These are phyloP conservation scores for Suhomyces ambrosiae DNA, from an alignment of 1,139 yeast species.

Conservation along the genomic window DNA sequence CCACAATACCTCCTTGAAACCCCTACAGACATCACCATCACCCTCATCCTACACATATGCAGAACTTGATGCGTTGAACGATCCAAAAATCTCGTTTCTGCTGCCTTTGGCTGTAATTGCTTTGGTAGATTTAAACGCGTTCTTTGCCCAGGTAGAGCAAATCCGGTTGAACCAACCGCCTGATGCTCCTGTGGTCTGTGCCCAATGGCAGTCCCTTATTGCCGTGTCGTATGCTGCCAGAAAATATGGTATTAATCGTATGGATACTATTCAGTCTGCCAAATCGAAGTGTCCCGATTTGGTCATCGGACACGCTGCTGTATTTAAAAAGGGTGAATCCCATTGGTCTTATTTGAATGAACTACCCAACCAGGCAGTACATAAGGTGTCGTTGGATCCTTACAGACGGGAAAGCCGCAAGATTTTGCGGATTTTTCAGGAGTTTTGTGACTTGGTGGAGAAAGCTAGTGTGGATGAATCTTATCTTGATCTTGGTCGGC, in stretches of 20 bases:
- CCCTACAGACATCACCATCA: constrained; percentile 4
- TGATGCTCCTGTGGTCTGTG: constrained; percentile 87
- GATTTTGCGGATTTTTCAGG: constrained; percentile 62
- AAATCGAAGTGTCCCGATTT: constrained; percentile 71
- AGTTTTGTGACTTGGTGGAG: constrained; percentile 67
- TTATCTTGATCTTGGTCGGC: constrained; percentile 74
- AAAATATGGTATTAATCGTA: constrained; percentile 74
- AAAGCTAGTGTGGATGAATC: constrained; percentile 97
- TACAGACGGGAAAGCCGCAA: constrained; percentile 86
- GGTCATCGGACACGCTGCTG: constrained; percentile 89
- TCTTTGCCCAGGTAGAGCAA: constrained; percentile 93
- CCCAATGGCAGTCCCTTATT: constrained; percentile 87
- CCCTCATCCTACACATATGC: constrained; percentile 32
- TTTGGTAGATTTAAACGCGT: constrained; percentile 90
- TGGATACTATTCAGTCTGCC: constrained; percentile 73
- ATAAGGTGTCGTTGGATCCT: constrained; percentile 90
- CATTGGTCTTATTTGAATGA: constrained; percentile 68
- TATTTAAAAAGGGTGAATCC: constrained; percentile 82
- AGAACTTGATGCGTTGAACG: constrained; percentile 51
- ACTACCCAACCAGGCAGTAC: constrained; percentile 48
- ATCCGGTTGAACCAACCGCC: constrained; percentile 63
- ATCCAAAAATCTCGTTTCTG: constrained; percentile 45
- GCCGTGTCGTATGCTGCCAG: constrained; percentile 93
- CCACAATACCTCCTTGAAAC: neutral
- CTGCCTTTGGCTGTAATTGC: constrained; percentile 83